Evolutionary conservation across 306 rosid species (phyloP).

Genomic region (Malus sieversii): DNA sequence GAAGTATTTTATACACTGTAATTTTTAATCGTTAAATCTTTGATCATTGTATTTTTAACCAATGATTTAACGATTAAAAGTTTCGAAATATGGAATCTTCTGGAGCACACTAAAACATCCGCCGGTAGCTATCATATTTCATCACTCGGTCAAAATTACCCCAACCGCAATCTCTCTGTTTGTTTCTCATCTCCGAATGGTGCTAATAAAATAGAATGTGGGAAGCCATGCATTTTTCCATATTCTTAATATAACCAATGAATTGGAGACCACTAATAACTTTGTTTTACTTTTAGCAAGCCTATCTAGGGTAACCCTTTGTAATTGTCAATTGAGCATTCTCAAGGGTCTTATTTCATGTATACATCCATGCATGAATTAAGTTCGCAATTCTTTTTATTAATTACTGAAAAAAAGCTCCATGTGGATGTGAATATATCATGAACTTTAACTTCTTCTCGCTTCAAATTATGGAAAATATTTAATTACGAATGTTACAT

Average conservation of each 20-base stretch:
- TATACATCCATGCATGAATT: not conserved
- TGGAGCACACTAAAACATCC: not conserved
- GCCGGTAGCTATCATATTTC: not conserved
- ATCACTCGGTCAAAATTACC: not conserved
- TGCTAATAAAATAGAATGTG: conserved; percentile 8
- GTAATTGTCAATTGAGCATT: not conserved
- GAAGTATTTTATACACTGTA: too few relatives aligned
- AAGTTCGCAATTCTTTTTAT: not conserved
- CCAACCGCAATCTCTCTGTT: not conserved
- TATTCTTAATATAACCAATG: not conserved
- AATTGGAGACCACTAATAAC: conserved; percentile 4
- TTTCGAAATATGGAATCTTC: not conserved
- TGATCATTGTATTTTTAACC: not conserved
- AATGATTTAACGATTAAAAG: not conserved
- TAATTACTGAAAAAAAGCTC: not conserved
- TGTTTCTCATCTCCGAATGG: not conserved
- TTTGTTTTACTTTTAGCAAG: not conserved
- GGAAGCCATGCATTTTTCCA: not conserved
- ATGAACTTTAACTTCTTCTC: too few relatives aligned
- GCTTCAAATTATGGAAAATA: not conserved
- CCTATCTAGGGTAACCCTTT: conserved; percentile 1
- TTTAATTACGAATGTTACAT: not conserved
- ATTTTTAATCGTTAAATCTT: too few relatives aligned
- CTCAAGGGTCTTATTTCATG: not conserved
- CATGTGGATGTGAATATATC: not conserved